These are phyloP conservation scores for Cicer pinnatifidum DNA, from an alignment of 306 rosid species.

Conservation along the genomic window DNA sequence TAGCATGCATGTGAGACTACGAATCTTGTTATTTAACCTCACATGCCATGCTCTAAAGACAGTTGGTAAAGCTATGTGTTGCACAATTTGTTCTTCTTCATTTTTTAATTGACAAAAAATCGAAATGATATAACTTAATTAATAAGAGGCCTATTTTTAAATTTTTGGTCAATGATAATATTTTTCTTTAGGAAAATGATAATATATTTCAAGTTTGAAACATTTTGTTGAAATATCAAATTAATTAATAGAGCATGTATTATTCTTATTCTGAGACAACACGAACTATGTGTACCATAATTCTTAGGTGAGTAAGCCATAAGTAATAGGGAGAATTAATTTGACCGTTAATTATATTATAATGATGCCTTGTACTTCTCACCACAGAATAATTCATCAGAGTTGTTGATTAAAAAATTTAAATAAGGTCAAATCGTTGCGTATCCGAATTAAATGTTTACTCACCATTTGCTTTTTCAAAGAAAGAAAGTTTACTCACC, in stretches of 20 bases:
- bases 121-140: slow-evolving; percentile 3
- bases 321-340: slow-evolving; percentile 4
- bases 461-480: neutral
- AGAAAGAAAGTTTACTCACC: no score
- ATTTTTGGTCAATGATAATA: slow-evolving; percentile 43
- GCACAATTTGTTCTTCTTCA: slow-evolving; percentile 18
- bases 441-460: neutral
- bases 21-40: slow-evolving; percentile 47
- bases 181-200: slow-evolving; percentile 26
- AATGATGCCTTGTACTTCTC: slow-evolving; percentile 28
- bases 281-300: no score
- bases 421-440: slow-evolving; percentile 20
- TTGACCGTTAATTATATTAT: slow-evolving; percentile 27
- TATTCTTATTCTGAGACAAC: slow-evolving; percentile 25
- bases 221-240: slow-evolving; percentile 5
- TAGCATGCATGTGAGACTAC: slow-evolving; percentile 37
- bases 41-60: slow-evolving; percentile 41
- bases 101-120: slow-evolving; percentile 1
- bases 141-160: neutral
- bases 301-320: neutral
- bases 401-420: slow-evolving; percentile 9
- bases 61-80: slow-evolving; percentile 37
- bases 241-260: neutral
- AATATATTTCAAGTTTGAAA: neutral
- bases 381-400: neutral